Base-by-base conservation (phyloP, 192 early-diverging fungal species). In the Rhizoclosmatium sp. region DNA sequence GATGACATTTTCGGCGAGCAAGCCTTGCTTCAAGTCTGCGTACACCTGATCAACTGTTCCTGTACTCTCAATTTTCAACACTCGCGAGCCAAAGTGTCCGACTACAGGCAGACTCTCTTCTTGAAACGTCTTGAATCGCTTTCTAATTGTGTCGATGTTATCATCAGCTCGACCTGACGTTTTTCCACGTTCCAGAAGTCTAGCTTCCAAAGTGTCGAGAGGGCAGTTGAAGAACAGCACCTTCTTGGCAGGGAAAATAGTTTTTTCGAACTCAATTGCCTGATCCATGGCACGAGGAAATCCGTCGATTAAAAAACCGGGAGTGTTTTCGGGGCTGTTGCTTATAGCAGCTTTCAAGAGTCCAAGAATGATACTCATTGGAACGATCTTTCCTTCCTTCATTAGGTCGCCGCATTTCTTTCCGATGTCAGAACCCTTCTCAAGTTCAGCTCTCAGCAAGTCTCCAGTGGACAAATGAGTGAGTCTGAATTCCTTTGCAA, bases 381-480 rank as follows among this genome's bases (percentile, higher is more conserved):
- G 98, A 4, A 99, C 98, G 81, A 98, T 98, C 75, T 94, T 84
- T 31, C 98, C 98, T 75, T 97, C 95, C 60, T 93, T 93, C 85
- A 99, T 98, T 65, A 93, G 92, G 44, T 83, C 86, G 46, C 93
- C 88, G 93, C 92, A 95, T 78, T 97, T 81, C 74, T 95, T 93
- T 67, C 95, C 97, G 23, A 85, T 56, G 19, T 65, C 68, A 21
- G 87, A 82, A 10, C 79, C 79, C 10, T 72, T 85, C 9, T 78
- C 76, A 68, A 96, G 93, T 82, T 99, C 97, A 16, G 86, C 95
- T 42, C 98, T 92, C 65, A 99, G 86, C 7, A 99, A 84, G 82
- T 98, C 98, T 44, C 98, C 98, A 39, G 97, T 96, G 44, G 95
- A 97, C 68, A 99, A 87, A 75, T 98, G 98, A 39, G 93, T 93